These are phyloP conservation scores for Tylopilus sp. DNA, from an alignment of 768 basidiomycete genomes.

Conservation along the genomic window DNA sequence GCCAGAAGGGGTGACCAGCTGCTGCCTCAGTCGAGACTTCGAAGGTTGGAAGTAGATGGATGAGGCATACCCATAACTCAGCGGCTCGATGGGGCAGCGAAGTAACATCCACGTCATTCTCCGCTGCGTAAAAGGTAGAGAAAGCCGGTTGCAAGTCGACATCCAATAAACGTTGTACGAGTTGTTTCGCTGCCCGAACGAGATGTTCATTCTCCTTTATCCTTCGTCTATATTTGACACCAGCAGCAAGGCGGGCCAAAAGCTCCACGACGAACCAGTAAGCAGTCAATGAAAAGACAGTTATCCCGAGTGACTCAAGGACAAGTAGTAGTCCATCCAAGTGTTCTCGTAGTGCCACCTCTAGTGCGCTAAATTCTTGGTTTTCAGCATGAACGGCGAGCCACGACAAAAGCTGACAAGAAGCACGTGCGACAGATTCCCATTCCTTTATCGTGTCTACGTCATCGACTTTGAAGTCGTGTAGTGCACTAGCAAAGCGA, in stretches of 20 bases:
- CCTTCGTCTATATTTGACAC: slow-evolving; percentile 27
- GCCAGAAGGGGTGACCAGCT: slow-evolving; percentile 44
- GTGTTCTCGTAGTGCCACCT: slow-evolving; percentile 34
- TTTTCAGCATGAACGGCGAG: slow-evolving; percentile 35
- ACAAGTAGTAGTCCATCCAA: slow-evolving; percentile 36
- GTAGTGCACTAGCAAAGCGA: slow-evolving; percentile 37
- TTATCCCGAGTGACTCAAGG: slow-evolving; percentile 36
- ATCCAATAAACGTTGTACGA: slow-evolving; percentile 51
- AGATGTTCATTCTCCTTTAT: slow-evolving; percentile 23
- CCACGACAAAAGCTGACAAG: slow-evolving; percentile 48
- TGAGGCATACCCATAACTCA: slow-evolving; percentile 73
- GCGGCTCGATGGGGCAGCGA: slow-evolving; percentile 42
- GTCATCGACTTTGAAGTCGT: slow-evolving; percentile 31
- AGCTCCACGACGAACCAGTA: slow-evolving; percentile 68
- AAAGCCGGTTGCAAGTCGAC: slow-evolving; percentile 44
- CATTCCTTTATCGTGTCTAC: slow-evolving; percentile 34
- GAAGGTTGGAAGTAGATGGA: slow-evolving; percentile 48
- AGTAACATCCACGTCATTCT: slow-evolving; percentile 30
- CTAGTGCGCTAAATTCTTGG: slow-evolving; percentile 31
- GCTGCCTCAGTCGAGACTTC: slow-evolving; percentile 14
- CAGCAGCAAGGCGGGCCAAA: slow-evolving; percentile 36
- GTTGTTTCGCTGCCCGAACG: slow-evolving; percentile 31
- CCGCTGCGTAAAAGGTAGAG: slow-evolving; percentile 16
- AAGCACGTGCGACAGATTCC: slow-evolving; percentile 37
- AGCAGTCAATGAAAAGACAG: slow-evolving; percentile 38